Conservation (phyloP, 768 basidiomycete genomes). For the Strobilomyces confusus region DNA sequence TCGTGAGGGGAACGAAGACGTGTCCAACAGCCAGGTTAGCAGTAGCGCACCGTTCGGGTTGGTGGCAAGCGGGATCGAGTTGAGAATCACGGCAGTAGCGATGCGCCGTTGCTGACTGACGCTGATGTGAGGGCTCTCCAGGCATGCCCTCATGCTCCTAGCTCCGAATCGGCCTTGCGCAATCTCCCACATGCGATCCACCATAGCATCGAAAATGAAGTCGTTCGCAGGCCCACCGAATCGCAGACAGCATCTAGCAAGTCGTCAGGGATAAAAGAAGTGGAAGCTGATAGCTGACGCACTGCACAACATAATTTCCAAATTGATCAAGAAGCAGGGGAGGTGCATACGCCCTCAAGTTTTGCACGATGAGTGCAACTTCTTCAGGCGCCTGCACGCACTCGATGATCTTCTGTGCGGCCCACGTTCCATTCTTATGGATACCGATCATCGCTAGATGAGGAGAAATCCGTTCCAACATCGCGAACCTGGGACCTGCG, state of each 20-base stretch:
- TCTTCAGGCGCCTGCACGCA: constrained; percentile 88
- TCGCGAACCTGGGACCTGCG: constrained; percentile 68
- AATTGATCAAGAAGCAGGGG: constrained; percentile 93
- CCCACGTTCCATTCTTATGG: constrained; percentile 99
- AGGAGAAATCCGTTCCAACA: constrained; percentile 92
- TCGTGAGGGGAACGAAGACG: constrained; percentile 91
- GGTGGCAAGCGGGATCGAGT: constrained; percentile 95
- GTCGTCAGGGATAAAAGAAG: constrained; percentile 4
- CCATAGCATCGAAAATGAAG: constrained; percentile 97
- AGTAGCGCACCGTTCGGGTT: constrained; percentile 96
- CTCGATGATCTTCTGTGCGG: constrained; percentile 98
- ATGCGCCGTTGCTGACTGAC: constrained; percentile 92
- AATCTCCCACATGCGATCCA: constrained; percentile 97
- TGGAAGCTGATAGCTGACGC: constrained; percentile 31
- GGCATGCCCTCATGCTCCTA: constrained; percentile 94
- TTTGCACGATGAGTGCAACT: constrained; percentile 76
- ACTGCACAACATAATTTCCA: constrained; percentile 93
- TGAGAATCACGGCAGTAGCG: constrained; percentile 90
- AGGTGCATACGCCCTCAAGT: constrained; percentile 87
- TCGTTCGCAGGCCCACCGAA: constrained; percentile 89
- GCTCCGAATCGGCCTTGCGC: constrained; percentile 98
- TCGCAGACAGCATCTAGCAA: constrained; percentile 76
- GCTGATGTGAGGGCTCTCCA: constrained; percentile 86
- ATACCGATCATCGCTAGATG: constrained; percentile 97
- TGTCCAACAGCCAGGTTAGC: constrained; percentile 95